phyloP scores from a whole-genome alignment of 148 eudicot species.

The Beta vulgaris region DNA sequence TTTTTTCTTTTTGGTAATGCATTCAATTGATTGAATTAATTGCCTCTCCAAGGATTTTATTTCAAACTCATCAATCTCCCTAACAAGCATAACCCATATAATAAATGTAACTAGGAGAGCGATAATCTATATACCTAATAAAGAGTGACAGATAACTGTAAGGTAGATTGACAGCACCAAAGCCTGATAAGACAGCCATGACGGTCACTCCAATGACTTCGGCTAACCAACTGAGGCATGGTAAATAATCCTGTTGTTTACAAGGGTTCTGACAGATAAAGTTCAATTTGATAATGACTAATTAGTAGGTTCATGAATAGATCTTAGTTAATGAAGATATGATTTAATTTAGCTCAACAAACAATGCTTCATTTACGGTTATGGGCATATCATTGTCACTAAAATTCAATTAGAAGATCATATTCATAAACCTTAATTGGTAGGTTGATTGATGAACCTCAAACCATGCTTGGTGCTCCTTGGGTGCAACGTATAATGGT shows the following conservation, averaged over 20 bases:
- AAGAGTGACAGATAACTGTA: slow-evolving; percentile 95
- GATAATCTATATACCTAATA: slow-evolving; percentile 55
- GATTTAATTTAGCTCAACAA: too few species aligned
- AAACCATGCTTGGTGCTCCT: too few species aligned
- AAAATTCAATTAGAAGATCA: too few species aligned
- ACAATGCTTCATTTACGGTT: too few species aligned
- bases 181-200: slow-evolving; percentile 94
- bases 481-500: too few species aligned
- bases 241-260: slow-evolving; percentile 79
- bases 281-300: too few species aligned
- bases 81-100: slow-evolving; percentile 27
- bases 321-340: too few species aligned
- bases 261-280: background rate
- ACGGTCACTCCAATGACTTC: slow-evolving; percentile 98
- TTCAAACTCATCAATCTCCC: slow-evolving; percentile 94
- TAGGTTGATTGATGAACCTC: too few species aligned
- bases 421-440: too few species aligned
- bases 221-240: slow-evolving; percentile 94
- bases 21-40: slow-evolving; percentile 94
- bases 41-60: slow-evolving; percentile 91
- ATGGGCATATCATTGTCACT: too few species aligned
- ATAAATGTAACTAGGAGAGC: background rate
- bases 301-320: too few species aligned
- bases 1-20: slow-evolving; percentile 81
- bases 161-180: slow-evolving; percentile 97